Percentiles rank a stretch among this genome's conserved stretches.
These are phyloP conservation scores for Penicillium capsulatum DNA, from an alignment of 2,329 filamentous ascomycete genomes.

Conservation along the genomic window DNA sequence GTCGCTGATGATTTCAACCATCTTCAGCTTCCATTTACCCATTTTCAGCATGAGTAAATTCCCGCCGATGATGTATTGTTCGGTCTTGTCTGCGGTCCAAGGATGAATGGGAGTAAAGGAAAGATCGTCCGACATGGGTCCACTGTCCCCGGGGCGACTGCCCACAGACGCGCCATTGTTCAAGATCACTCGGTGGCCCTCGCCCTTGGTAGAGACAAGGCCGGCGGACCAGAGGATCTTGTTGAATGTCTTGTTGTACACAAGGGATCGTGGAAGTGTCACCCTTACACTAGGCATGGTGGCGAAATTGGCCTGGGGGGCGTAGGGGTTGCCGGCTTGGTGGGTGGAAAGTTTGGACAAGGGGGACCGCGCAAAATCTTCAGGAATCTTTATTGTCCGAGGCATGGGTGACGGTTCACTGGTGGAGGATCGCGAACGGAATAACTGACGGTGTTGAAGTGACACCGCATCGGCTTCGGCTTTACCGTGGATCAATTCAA, in stretches of 20 bases:
- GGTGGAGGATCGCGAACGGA: constrained; percentile 34
- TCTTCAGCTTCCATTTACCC: constrained; percentile 59
- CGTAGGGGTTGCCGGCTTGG: constrained; percentile 38
- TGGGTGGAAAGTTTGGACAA: constrained; percentile 26
- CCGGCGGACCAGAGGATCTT: constrained; percentile 51
- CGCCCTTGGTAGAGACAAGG: constrained; percentile 48
- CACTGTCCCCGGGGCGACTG: constrained; percentile 37
- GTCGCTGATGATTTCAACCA: constrained; percentile 54
- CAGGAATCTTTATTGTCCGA: constrained; percentile 15
- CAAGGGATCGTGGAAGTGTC: constrained; percentile 48
- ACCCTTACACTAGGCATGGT: constrained; percentile 39
- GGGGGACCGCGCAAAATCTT: constrained; percentile 19
- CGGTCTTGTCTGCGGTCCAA: constrained; percentile 41
- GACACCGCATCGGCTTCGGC: constrained; percentile 61
- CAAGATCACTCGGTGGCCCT: constrained; percentile 49
- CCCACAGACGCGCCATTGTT: constrained; percentile 51
- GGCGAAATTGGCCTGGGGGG: constrained; percentile 37
- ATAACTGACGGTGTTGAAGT: constrained; percentile 50
- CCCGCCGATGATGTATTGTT: constrained; percentile 49
- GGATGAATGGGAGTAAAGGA: constrained; percentile 49
- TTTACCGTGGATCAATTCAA: constrained; percentile 71
- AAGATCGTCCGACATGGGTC: constrained; percentile 44
- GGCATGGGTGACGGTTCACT: constrained; percentile 33
- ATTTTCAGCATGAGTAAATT: constrained; percentile 52
- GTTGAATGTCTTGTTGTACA: constrained; percentile 47